Evolutionary conservation across 768 basidiomycete species (phyloP).

Genomic region (Collybiopsis luxurians): DNA sequence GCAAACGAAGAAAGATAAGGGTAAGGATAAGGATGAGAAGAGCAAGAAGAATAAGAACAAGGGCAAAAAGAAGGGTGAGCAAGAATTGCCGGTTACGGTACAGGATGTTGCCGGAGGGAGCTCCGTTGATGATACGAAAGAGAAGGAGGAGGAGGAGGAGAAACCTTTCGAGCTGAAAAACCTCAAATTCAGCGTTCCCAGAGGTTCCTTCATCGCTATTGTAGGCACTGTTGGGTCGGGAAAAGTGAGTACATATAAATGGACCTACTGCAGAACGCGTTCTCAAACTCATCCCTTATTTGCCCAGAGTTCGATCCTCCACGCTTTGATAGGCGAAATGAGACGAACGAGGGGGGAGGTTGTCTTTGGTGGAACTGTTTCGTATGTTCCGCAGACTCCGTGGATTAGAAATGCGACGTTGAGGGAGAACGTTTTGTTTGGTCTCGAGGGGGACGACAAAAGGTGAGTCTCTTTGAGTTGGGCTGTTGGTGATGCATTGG

Average conservation of each 20-base stretch:
- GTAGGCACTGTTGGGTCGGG: constrained; percentile 54
- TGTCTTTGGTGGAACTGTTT: constrained; percentile 50
- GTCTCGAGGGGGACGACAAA: constrained; percentile 58
- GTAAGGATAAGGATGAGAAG: constrained; percentile 10
- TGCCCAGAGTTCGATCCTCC: constrained; percentile 29
- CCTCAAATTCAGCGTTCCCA: constrained; percentile 18
- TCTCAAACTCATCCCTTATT: too few species aligned
- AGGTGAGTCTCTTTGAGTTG: constrained; percentile 24
- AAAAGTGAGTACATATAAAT: too few species aligned
- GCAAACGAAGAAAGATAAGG: constrained; percentile 11
- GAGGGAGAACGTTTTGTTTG: constrained; percentile 74
- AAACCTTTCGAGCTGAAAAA: constrained; percentile 10
- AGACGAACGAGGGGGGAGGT: constrained; percentile 43
- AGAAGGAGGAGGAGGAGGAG: neutral
- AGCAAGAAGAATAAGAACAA: constrained; percentile 8
- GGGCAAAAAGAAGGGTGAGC: constrained; percentile 12
- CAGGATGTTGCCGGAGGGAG: neutral
- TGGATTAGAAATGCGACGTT: constrained; percentile 73
- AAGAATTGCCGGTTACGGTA: constrained; percentile 16
- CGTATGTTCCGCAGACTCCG: constrained; percentile 58
- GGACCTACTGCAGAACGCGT: too few species aligned
- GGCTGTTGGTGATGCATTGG: neutral
- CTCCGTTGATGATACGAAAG: too few species aligned
- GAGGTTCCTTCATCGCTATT: constrained; percentile 47
- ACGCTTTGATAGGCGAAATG: constrained; percentile 44